Percentiles rank a stretch among this genome's conserved stretches.
These are phyloP conservation scores for Bimuria novae-zelandiae DNA, from an alignment of 2,329 filamentous ascomycete genomes.

Conservation along the genomic window DNA sequence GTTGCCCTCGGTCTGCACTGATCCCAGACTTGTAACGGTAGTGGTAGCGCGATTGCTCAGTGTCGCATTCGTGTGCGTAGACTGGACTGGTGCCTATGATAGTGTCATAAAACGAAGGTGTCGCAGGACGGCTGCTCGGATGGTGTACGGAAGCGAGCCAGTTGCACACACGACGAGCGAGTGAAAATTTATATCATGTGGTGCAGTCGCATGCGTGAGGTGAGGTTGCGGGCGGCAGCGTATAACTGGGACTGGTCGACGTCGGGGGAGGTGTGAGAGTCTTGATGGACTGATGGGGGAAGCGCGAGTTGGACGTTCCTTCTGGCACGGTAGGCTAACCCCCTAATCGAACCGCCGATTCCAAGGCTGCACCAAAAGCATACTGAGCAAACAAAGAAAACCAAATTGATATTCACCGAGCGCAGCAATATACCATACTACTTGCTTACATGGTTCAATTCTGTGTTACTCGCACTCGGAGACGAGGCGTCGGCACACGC, in stretches of 20 bases:
- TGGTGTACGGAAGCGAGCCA: slow-evolving; percentile 9
- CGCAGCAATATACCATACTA: not conserved
- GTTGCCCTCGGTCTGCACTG: slow-evolving; percentile 17
- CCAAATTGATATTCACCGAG: not conserved
- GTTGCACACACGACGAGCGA: slow-evolving; percentile 1
- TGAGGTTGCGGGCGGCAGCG: slow-evolving; percentile 11
- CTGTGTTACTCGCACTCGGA: too few relatives aligned
- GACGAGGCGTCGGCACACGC: too few relatives aligned
- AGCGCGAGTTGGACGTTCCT: slow-evolving; percentile 10
- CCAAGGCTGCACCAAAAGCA: not conserved
- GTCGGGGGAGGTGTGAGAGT: slow-evolving; percentile 22
- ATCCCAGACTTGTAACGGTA: slow-evolving; percentile 20
- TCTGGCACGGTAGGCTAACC: slow-evolving; percentile 3
- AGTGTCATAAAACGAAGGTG: slow-evolving; percentile 37
- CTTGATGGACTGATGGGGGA: slow-evolving; percentile 13
- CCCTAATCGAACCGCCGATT: slow-evolving; percentile 9
- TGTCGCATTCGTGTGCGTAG: slow-evolving; percentile 8
- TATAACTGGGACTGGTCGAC: slow-evolving; percentile 19
- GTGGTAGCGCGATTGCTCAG: not conserved
- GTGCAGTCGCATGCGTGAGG: slow-evolving; percentile 3
- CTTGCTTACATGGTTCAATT: not conserved
- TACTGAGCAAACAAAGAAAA: slow-evolving; percentile 12
- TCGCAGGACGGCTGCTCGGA: slow-evolving; percentile 21
- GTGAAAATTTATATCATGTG: not conserved
- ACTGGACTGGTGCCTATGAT: slow-evolving; percentile 28